These are phyloP conservation scores for Penicillium sp. DNA, from an alignment of 2,329 filamentous ascomycete genomes.

Conservation along the genomic window DNA sequence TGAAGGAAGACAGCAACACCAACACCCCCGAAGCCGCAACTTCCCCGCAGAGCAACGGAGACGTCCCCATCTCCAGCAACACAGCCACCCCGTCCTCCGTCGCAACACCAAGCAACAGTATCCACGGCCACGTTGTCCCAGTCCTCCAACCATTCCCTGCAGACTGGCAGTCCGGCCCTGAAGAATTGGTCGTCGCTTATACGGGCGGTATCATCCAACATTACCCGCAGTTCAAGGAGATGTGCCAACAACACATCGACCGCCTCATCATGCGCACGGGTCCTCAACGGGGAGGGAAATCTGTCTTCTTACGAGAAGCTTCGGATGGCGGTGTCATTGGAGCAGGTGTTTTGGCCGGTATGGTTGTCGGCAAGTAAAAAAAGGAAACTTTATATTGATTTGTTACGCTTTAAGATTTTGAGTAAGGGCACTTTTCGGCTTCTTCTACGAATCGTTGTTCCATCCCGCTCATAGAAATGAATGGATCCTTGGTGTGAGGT, in stretches of 20 bases:
- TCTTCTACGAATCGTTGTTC: conserved; percentile 6
- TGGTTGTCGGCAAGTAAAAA: conserved; percentile 42
- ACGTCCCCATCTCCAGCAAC: conserved; percentile 28
- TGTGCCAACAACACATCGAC: conserved; percentile 73
- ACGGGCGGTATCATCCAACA: conserved; percentile 82
- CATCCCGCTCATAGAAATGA: conserved; percentile 26
- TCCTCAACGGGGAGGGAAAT: conserved; percentile 54
- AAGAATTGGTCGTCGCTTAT: conserved; percentile 76
- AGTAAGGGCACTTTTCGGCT: background rate
- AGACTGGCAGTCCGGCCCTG: conserved; percentile 53
- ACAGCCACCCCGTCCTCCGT: conserved; percentile 17
- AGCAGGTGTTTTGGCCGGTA: conserved; percentile 61
- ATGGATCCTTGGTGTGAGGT: conserved; percentile 14
- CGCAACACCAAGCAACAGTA: conserved; percentile 18
- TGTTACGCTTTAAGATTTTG: conserved; percentile 4
- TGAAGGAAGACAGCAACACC: conserved; percentile 47
- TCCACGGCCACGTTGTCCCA: conserved; percentile 44
- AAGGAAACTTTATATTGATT: background rate
- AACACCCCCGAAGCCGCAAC: conserved; percentile 42
- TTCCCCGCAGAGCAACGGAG: conserved; percentile 38
- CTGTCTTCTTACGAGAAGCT: conserved; percentile 59
- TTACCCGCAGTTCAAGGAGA: conserved; percentile 74
- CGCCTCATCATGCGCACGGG: conserved; percentile 55
- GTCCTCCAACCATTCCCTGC: conserved; percentile 43
- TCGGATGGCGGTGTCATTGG: conserved; percentile 62